Evolutionary conservation across 2,329 filamentous ascomycete species (phyloP).

Genomic region (Gaeumannomyces sp.): DNA sequence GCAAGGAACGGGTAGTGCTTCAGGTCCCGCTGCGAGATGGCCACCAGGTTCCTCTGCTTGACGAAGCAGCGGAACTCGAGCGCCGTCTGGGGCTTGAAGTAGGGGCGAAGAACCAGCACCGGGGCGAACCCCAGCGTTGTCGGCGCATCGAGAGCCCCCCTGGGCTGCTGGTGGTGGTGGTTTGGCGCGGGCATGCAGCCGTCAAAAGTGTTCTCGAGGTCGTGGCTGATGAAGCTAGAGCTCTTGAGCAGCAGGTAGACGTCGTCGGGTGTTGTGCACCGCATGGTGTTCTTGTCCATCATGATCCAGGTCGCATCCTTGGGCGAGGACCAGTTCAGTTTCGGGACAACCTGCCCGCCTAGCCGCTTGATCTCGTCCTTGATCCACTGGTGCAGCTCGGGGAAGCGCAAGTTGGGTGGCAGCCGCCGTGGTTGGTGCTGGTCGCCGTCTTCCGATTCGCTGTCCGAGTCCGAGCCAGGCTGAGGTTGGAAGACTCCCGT

Average conservation of each 20-base stretch:
- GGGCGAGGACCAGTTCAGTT: constrained; percentile 95
- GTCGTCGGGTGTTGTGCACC: constrained; percentile 83
- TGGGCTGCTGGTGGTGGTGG: constrained; percentile 28
- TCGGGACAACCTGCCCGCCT: constrained; percentile 81
- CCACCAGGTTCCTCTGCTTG: constrained; percentile 71
- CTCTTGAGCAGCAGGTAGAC: constrained; percentile 91
- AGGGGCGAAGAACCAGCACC: constrained; percentile 79
- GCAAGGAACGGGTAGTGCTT: constrained; percentile 83
- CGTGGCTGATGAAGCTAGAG: constrained; percentile 90
- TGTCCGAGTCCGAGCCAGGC: constrained; percentile 38
- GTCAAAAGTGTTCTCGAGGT: constrained; percentile 88
- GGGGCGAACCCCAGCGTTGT: constrained; percentile 52
- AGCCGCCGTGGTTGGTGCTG: constrained; percentile 42
- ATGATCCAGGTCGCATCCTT: constrained; percentile 95
- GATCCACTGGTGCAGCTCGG: constrained; percentile 71
- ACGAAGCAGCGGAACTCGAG: constrained; percentile 97
- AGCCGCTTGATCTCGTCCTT: constrained; percentile 72
- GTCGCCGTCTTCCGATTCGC: constrained; percentile 45
- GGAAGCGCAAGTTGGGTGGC: constrained; percentile 52
- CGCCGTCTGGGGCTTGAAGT: constrained; percentile 80
- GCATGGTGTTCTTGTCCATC: constrained; percentile 77
- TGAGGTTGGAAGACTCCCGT: constrained; percentile 29
- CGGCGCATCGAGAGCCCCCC: not conserved
- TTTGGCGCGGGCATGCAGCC: constrained; percentile 25
- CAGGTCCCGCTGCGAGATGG: constrained; percentile 80